Evolutionary conservation across 148 eudicot genomes (phyloP), one percentile per base, ranked within the genome.

Genomic region (Rhododendron mucronatum): DNA sequence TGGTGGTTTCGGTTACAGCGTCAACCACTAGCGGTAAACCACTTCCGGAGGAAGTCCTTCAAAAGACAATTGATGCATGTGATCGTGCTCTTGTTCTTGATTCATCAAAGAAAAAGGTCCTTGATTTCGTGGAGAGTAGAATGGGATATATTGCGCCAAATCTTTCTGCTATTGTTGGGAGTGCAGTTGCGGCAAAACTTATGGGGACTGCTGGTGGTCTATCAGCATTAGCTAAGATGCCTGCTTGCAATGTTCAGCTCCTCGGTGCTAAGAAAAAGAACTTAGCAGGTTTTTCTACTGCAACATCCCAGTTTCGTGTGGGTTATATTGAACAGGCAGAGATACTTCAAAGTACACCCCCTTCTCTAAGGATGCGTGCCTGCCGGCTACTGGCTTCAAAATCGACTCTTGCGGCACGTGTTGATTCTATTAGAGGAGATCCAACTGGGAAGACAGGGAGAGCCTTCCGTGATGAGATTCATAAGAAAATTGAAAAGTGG

Each of bases 131-230:
- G 20, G 99, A 97, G 89, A 92, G 95, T 87, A 91, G 99, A 88
- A 95, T 97, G 98, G 95, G 95, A 15, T 94, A 93, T 88, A 97
- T 97, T 83, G 99, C 99, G 11, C 99, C 99, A 15, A 97, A 97
- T 90, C 95, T 97, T 78, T 97, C 98, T 73, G 98, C 98, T 48
- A 92, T 95, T 50, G 98, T 95, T 85, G 99, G 99, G 53, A 95
- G 95, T 89, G 98, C 98, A 30, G 98, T 95, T 86, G 99, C 99
- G 6, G 99, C 99, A 51, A 97, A 97, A 74, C 93, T 97, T 82
- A 94, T 97, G 98, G 98, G 99, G 75, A 93, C 98, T n/a, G 99
- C 99, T 86, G 99, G 99, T 86, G 99, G 99, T 67, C 87, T 97
- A 14, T 81, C 94, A 7, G 81, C 98, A 16, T 88, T 97, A 50